Base-by-base conservation (phyloP, 2,329 filamentous ascomycete species). In the Sclerotinia borealis region DNA sequence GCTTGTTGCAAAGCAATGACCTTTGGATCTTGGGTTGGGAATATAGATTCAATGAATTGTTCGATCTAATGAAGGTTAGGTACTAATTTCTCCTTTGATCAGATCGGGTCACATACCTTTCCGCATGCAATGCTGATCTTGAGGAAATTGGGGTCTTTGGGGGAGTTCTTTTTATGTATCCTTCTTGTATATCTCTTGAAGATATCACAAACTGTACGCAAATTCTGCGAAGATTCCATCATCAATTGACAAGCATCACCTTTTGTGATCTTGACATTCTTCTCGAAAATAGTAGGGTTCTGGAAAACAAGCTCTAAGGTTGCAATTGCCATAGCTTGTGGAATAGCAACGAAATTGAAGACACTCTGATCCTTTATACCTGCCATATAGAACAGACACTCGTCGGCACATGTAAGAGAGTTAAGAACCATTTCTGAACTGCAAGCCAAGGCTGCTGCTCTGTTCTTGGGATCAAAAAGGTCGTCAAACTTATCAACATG, bases 281-380 rank as follows among this genome's bases (percentile, higher is more conserved):
- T 86, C 74, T 93, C 78, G 75, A 96, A 96, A 64, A 99, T 86
- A 65, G 82, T 83, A 27, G 91, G 90, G 77, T 99, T 99, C 72
- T 90, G 89, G 85, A 98, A 99, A 71, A 93, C 90, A 22, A 92
- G 80, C 70, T 97, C 93, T 48, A 98, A 79, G 0, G 93, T 98
- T 10, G 95, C 93, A 75, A 99, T 97, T 60, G 93, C 95, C 95
- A 99, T 99, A 68, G 87, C 82, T 77, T 99, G 95, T 2, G 95
- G 95, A 68, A 99, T 99, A 63, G 93, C 93, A 54, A 92, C 92
- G 76, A 99, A 99, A 83, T 99, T 99, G 85, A 99, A 99, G 31
- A 96, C 92, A 74, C 92, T 96, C 79, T 99, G 95, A 74, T 99
- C 95, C 69, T 89, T 88, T 68, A 99, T 86, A 52, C 91, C 95